Base-by-base conservation (phyloP, 139 green algal species). In the Desmodesmus armatus region DNA sequence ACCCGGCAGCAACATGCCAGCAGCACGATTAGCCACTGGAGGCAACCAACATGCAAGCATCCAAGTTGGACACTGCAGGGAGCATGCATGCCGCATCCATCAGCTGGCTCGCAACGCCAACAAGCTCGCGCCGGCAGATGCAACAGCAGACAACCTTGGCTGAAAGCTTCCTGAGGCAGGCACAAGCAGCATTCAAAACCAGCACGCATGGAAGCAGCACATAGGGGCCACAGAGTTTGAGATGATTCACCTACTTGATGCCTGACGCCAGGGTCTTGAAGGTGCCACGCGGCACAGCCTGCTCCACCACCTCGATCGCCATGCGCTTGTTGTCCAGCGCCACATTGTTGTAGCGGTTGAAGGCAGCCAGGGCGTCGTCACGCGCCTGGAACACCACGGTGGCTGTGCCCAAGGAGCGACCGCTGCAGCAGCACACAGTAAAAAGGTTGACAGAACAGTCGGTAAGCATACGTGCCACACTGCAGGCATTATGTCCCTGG, bases 291-390 rank as follows among this genome's bases (percentile, higher is more conserved):
- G 79, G 78, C 40, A 71, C 74, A 58, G 79, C 49, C 23, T 39
- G 58, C 35, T 90, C 67, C 66, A 93, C 92, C 21, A 94, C 69
- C 72, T 91, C 77, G 35, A 94, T 93, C 29, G 85, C 62, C 89
- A 95, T 93, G 5, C 88, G 67, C 84, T 92, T 88, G 43, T 86
- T 88, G 72, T 95, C 92, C 53, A 95, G 84, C 25, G 89, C 63
- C 35, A 95, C 84, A 53, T 81, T 79, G 78, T 94, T 91, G 90
- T 95, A 95, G 65, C 72, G 76, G 40, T 90, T 60, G 75, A 92
- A 73, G 2, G 91, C 91, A 17, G 51, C 63, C 63, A 88, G 69
- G 0, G 91, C 91, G 17, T 88, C 80, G 21, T 51, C 31, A 25
- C 82, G 66, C 39, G 78, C 51, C 62, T 84, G 39, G 69, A 93